These are phyloP conservation scores for Rhizopogon roseolus DNA, from an alignment of 768 basidiomycete genomes.

Conservation along the genomic window DNA sequence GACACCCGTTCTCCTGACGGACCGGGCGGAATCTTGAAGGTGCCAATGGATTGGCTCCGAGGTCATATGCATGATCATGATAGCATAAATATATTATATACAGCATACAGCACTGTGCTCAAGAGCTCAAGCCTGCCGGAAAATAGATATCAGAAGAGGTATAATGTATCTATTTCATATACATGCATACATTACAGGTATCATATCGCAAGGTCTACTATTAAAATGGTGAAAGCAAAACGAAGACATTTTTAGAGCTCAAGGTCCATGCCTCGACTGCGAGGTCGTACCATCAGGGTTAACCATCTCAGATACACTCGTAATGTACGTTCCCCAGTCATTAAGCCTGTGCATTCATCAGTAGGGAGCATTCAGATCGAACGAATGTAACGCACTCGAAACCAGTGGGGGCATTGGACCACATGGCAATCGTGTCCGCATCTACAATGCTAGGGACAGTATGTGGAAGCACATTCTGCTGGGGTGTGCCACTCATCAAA, in stretches of 20 bases:
- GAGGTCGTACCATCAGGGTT: constrained; percentile 8
- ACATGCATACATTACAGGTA: neutral
- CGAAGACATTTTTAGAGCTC: neutral
- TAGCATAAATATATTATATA: neutral
- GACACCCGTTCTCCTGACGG: neutral
- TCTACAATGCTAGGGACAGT: constrained; percentile 27
- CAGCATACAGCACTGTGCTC: neutral
- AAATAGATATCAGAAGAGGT: too few relatives aligned
- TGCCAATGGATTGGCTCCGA: too few relatives aligned
- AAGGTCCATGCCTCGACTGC: neutral
- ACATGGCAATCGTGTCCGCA: constrained; percentile 52
- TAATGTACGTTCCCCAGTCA: constrained; percentile 37
- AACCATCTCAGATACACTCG: constrained; percentile 23
- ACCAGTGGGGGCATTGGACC: constrained; percentile 54
- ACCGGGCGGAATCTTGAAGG: too few relatives aligned
- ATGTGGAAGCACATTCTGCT: neutral
- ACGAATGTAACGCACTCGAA: constrained; percentile 47
- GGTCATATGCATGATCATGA: neutral
- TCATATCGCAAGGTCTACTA: neutral
- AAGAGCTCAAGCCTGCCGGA: too few relatives aligned
- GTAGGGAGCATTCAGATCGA: neutral
- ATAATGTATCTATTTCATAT: neutral
- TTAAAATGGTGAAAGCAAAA: neutral
- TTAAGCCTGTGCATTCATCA: constrained; percentile 22
- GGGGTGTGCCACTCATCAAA: neutral